These are phyloP conservation scores for Sanghuangporus baumii DNA, from an alignment of 1,284 basidiomycete genomes.

Conservation along the genomic window DNA sequence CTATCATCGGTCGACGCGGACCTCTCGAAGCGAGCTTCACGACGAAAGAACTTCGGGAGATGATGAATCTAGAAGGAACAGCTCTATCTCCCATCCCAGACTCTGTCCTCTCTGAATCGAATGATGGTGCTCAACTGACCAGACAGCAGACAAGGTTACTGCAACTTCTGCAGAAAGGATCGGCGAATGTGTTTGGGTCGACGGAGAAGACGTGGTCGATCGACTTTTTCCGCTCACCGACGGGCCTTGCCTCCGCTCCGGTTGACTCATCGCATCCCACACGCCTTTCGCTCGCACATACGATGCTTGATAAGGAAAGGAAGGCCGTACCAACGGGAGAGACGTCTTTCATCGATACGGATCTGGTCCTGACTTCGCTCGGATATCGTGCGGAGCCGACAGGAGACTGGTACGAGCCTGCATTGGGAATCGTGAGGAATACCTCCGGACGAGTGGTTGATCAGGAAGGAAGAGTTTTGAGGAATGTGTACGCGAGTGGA, in stretches of 20 bases:
- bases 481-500: constrained; percentile 85
- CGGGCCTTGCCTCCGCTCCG: constrained; percentile 35
- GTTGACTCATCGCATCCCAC: constrained; percentile 14
- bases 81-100: constrained; percentile 59
- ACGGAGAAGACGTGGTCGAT: constrained; percentile 71
- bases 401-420: constrained; percentile 46
- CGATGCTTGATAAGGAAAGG: constrained; percentile 43
- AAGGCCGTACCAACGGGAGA: constrained; percentile 60
- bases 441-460: constrained; percentile 48
- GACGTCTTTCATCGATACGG: constrained; percentile 51
- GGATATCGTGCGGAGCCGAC: constrained; percentile 78
- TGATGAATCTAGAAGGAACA: constrained; percentile 73
- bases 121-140: background rate
- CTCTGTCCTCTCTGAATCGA: constrained; percentile 31
- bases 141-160: constrained; percentile 66
- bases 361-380: constrained; percentile 83
- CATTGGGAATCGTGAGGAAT: constrained; percentile 49
- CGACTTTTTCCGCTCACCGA: constrained; percentile 75
- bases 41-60: constrained; percentile 90
- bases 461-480: constrained; percentile 35
- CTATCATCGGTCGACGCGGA: constrained; percentile 82
- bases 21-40: constrained; percentile 91
- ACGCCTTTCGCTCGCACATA: constrained; percentile 53
- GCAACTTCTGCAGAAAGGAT: constrained; percentile 65
- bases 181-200: constrained; percentile 41